Percentiles rank a stretch among this genome's conserved stretches.
phyloP scores from a whole-genome alignment of 2,329 filamentous ascomycete species.

The Graphilbum fragrans region DNA sequence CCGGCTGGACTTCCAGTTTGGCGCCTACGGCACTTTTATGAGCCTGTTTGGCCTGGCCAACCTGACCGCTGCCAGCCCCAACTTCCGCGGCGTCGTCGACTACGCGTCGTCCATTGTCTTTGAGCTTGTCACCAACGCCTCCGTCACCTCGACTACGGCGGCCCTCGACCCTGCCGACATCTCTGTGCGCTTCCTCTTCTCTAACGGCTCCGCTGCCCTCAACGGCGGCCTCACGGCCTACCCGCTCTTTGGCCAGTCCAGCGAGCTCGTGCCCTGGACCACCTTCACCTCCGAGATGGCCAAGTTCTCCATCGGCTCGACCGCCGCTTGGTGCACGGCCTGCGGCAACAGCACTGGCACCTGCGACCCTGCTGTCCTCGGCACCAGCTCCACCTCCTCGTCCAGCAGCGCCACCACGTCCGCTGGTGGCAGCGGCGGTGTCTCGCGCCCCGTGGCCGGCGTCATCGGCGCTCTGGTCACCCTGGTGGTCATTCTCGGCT shows the following conservation, averaged over 20 bases:
- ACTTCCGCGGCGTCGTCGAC: conserved; percentile 70
- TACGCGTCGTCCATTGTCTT: conserved; percentile 76
- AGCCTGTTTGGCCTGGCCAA: conserved; percentile 50
- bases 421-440: conserved; percentile 23
- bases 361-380: conserved; percentile 36
- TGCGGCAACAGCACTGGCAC: conserved; percentile 62
- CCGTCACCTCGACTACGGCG: conserved; percentile 26
- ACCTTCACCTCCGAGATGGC: conserved; percentile 53
- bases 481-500: conserved; percentile 33
- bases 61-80: conserved; percentile 33
- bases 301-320: conserved; percentile 54
- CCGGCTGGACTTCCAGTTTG: conserved; percentile 42
- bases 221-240: conserved; percentile 36
- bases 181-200: conserved; percentile 48
- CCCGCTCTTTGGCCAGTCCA: conserved; percentile 47
- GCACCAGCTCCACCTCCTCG: conserved; percentile 12
- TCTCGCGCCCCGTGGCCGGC: conserved; percentile 64
- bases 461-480: conserved; percentile 66
- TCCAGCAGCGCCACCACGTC: conserved; percentile 7
- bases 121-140: conserved; percentile 52
- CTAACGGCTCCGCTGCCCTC: conserved; percentile 41
- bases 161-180: conserved; percentile 26
- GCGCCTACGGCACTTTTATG: conserved; percentile 49
- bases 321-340: conserved; percentile 56
- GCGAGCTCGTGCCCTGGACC: conserved; percentile 49